Percentiles rank a stretch among this genome's conserved stretches.
Conservation (phyloP, 352 stramenopile genomes). For the Phytophthora agathidicida region DNA sequence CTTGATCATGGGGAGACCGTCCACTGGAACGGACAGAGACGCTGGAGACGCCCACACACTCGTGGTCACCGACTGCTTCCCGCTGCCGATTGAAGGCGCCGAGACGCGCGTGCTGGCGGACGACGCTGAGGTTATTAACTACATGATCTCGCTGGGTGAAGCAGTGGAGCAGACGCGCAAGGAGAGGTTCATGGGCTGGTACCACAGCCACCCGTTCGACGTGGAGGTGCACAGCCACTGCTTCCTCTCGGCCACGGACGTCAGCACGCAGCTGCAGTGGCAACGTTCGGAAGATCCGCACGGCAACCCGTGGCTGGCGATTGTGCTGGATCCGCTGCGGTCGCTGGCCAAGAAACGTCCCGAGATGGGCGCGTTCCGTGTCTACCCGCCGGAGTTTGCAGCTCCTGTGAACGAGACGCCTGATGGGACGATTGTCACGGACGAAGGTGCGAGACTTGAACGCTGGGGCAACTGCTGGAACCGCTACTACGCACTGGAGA, state of each 20-base stretch:
- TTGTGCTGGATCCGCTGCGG: conserved; percentile 98
- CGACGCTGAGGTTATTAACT: conserved; percentile 98
- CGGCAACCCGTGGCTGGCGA: conserved; percentile 96
- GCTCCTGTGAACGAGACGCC: conserved; percentile 94
- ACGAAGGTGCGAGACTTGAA: conserved; percentile 94
- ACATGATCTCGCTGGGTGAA: conserved; percentile 99
- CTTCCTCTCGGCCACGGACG: conserved; percentile 97
- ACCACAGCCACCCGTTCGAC: conserved; percentile 99
- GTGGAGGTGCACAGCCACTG: conserved; percentile 96
- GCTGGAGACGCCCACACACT: conserved; percentile 91
- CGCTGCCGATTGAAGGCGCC: conserved; percentile 96
- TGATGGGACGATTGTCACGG: conserved; percentile 93
- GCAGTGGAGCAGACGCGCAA: conserved; percentile 94
- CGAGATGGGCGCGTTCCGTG: conserved; percentile 97
- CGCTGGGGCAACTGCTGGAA: conserved; percentile 97
- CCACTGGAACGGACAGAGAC: conserved; percentile 84
- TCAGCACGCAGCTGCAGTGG: conserved; percentile 98
- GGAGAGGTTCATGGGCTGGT: conserved; percentile 99
- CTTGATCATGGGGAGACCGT: conserved; percentile 95
- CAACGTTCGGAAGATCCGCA: conserved; percentile 96
- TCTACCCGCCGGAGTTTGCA: conserved; percentile 97
- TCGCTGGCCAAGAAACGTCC: conserved; percentile 93
- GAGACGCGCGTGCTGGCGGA: conserved; percentile 97
- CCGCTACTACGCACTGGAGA: conserved; percentile 72
- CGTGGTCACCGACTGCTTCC: conserved; percentile 98